These are phyloP conservation scores for Phycomyces blakesleeanus DNA, from an alignment of 192 early-diverging fungal genomes.

Conservation along the genomic window DNA sequence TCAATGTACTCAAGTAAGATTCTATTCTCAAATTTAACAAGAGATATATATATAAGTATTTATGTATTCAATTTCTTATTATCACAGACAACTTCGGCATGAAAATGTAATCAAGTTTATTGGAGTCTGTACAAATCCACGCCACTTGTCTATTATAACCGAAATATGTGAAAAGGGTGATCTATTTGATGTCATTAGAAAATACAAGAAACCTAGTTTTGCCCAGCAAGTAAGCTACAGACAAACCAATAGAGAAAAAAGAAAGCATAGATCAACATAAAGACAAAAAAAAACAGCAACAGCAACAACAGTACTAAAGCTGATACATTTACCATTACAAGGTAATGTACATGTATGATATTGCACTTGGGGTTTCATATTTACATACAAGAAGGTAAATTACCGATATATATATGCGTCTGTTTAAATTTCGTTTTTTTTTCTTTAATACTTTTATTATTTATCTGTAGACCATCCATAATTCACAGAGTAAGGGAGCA, in stretches of 20 bases:
- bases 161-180: constrained; percentile 75
- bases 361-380: constrained; percentile 68
- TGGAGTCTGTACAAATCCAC: constrained; percentile 64
- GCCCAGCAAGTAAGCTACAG: constrained; percentile 40
- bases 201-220: constrained; percentile 56
- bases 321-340: too few species aligned
- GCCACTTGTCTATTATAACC: constrained; percentile 67
- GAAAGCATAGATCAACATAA: too few species aligned
- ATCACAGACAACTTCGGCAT: constrained; percentile 60
- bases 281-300: too few species aligned
- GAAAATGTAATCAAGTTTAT: constrained; percentile 73
- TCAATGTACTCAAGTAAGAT: constrained; percentile 65
- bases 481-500: constrained; percentile 66
- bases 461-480: constrained; percentile 52
- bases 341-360: constrained; percentile 76
- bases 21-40: background rate
- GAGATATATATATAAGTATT: too few species aligned
- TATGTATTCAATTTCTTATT: background rate
- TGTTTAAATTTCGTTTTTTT: too few species aligned
- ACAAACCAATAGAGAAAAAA: background rate
- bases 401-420: background rate
- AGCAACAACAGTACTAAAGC: too few species aligned
- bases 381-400: constrained; percentile 56
- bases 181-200: constrained; percentile 70
- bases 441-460: too few species aligned